A percentile compares a stretch with the other conserved stretches of the same genome.
Conservation (phyloP, 768 basidiomycete species). For the Phlebiopsis gigantea region DNA sequence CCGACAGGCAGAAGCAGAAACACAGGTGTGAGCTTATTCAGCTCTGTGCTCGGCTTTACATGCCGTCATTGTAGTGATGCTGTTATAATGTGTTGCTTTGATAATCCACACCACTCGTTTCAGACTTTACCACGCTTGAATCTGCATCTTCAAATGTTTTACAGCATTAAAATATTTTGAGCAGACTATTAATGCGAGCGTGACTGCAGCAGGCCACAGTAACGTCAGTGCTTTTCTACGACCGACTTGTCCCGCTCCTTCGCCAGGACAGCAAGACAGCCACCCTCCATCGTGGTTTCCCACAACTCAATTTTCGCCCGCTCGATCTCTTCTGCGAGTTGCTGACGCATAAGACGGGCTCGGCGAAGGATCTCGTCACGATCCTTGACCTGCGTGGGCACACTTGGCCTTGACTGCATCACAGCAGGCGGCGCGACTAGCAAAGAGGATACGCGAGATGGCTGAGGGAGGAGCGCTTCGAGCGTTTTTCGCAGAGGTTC, state of each 20-base stretch:
- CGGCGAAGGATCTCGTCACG: constrained; percentile 44
- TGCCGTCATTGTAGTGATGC: background rate
- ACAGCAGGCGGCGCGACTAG: background rate
- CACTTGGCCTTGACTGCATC: background rate
- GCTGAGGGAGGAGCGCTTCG: background rate
- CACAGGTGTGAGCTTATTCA: background rate
- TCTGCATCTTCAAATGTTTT: no score
- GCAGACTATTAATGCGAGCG: background rate
- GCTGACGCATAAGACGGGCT: constrained; percentile 48
- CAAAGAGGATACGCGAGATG: background rate
- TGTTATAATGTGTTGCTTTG: background rate
- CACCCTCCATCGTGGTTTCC: constrained; percentile 60
- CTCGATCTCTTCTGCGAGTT: constrained; percentile 51
- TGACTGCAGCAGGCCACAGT: background rate
- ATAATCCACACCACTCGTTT: background rate
- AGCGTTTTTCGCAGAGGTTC: background rate
- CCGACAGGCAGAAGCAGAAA: constrained; percentile 4
- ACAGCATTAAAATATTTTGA: background rate
- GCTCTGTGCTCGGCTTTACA: background rate
- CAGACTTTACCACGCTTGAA: no score
- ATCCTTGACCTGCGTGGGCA: constrained; percentile 11
- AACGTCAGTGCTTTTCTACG: background rate
- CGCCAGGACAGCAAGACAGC: constrained; percentile 9
- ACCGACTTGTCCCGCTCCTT: constrained; percentile 12
- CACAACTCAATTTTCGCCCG: constrained; percentile 62